Evolutionary conservation across 176 grass and related monocot species (phyloP).

Genomic region (Paspalum vaginatum): DNA sequence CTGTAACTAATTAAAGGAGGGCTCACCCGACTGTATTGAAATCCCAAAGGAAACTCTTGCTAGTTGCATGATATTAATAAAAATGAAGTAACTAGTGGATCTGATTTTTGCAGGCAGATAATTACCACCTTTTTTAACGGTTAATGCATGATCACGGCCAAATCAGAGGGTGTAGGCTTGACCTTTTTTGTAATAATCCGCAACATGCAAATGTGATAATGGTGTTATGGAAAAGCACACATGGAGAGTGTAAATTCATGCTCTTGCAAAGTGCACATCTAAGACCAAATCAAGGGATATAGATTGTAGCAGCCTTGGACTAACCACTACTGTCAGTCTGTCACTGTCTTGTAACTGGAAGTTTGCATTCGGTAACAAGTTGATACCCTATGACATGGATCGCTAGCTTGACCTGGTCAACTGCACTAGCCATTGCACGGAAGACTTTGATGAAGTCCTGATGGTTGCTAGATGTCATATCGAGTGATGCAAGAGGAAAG

Average conservation of each 20-base stretch:
- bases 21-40: background rate
- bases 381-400: background rate
- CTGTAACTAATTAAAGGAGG: background rate
- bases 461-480: conserved; percentile 14
- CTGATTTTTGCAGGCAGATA: background rate
- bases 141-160: background rate
- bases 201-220: conserved; percentile 11
- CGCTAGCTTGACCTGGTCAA: background rate
- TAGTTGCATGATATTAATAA: background rate
- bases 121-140: background rate
- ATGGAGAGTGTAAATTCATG: too few relatives aligned
- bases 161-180: conserved; percentile 13
- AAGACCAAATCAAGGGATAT: conserved; percentile 33
- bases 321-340: background rate
- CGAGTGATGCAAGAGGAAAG: background rate
- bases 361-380: background rate
- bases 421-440: background rate
- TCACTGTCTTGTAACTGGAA: background rate
- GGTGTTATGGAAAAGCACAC: background rate
- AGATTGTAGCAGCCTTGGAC: background rate
- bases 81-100: background rate
- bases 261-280: conserved; percentile 4
- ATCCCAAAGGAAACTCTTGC: background rate
- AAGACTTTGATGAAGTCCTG: conserved; percentile 31
- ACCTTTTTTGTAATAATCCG: background rate